Conservation (phyloP, 2,329 filamentous ascomycete species). For the Zymoseptoria passerinii region DNA sequence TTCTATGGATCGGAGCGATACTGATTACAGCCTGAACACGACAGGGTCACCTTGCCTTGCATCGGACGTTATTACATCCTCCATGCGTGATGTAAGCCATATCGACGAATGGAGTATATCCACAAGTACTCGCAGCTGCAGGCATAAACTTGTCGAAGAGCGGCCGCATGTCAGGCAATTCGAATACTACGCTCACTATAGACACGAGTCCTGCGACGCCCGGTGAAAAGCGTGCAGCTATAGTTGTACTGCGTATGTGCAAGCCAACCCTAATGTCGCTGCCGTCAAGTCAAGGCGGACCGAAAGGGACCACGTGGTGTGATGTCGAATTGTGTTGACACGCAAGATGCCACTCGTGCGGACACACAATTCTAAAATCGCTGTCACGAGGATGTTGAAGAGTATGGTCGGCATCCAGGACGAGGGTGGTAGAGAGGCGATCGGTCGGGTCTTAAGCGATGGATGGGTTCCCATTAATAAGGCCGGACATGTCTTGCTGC, state of each 20-base stretch:
- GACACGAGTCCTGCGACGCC: background rate
- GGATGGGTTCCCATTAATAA: background rate
- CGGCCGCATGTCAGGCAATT: background rate
- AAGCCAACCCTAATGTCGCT: background rate
- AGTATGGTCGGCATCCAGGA: background rate
- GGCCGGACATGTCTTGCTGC: constrained; percentile 2
- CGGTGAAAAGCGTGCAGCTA: background rate
- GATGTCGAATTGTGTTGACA: background rate
- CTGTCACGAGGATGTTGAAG: too few relatives aligned
- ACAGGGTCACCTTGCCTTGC: background rate
- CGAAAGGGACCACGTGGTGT: background rate
- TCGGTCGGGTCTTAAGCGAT: background rate
- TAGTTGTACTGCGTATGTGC: background rate
- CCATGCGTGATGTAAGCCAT: background rate
- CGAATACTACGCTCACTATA: background rate
- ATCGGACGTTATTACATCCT: background rate
- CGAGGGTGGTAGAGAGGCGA: background rate
- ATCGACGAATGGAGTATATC: background rate
- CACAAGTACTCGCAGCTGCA: background rate
- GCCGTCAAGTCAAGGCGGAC: background rate
- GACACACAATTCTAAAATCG: background rate
- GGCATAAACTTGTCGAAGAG: background rate
- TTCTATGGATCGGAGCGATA: background rate
- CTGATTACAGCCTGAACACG: background rate
- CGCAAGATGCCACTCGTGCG: background rate